Base-by-base conservation (phyloP, 1,284 basidiomycete genomes). In the Cryptococcus maquisensis region DNA sequence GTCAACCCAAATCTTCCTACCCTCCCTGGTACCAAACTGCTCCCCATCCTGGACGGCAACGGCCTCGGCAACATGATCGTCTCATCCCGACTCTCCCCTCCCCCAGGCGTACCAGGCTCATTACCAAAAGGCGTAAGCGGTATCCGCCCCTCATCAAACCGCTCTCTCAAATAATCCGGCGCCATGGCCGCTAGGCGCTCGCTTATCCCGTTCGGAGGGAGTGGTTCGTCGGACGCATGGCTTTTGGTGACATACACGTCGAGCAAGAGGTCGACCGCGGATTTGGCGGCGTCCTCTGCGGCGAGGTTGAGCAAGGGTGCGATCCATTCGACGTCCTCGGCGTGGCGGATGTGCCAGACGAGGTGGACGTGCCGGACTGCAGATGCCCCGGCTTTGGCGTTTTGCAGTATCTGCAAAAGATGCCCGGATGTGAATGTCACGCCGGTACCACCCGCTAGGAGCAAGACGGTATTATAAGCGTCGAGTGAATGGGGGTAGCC, bases 401-500 rank as follows among this genome's bases (percentile, higher is more conserved):
- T 48, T 4, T 52, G 38, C 20, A 68, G 47, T 21, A 72, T 59
- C 13, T 59, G 56, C 13, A 65, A 53, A 41, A 73, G 55, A 47
- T 68, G 63, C 5, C 68, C 66, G 3, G 64, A 51, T 13, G 64
- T 62, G 47, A 66, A 71, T 0, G 71, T 68, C 7, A 75, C 57
- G 16, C 71, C 72, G 12, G 71, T 69, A 0, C 73, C 72, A 45
- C 75, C 75, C n/a, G 70, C 65, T 4, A 76, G 49, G 16, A 76
- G 59, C n/a, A 77, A 45, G 6, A 72, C 67, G 7, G 64, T 63
- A 4, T 65, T 51, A 53, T 65, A 68, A 5, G 57, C 51, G 10
- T 56, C 47, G 2, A 74, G 51, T 3, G 57, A 46, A 3, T 64
- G 64, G 2, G 62, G 50, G 4, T 57, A 52, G 16, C 74, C 75